These are phyloP conservation scores for Pholiota molesta DNA, from an alignment of 768 basidiomycete species.

Conservation along the genomic window DNA sequence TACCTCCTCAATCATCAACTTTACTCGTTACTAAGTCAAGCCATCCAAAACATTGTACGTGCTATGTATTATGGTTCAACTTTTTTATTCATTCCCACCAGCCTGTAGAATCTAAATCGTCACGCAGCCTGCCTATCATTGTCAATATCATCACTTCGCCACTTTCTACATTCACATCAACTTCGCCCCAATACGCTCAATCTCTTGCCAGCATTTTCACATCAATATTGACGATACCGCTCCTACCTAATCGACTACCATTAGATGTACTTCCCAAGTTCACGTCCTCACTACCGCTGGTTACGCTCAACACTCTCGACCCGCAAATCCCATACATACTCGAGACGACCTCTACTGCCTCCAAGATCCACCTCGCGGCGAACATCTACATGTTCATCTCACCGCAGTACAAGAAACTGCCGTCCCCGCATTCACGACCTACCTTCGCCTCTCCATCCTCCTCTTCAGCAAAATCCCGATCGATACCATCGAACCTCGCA, in stretches of 20 bases:
- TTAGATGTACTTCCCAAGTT: conserved; percentile 63
- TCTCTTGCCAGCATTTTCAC: conserved; percentile 47
- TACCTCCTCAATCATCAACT: conserved; percentile 53
- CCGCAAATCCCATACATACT: conserved; percentile 28
- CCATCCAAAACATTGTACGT: conserved; percentile 56
- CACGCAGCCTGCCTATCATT: conserved; percentile 50
- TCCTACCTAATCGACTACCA: conserved; percentile 78
- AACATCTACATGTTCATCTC: conserved; percentile 70
- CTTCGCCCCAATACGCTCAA: conserved; percentile 28
- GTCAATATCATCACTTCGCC: conserved; percentile 20
- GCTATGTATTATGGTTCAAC: not conserved
- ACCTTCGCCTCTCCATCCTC: conserved; percentile 53
- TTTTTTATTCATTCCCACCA: conserved; percentile 30
- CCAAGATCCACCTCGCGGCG: conserved; percentile 65
- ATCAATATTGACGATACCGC: conserved; percentile 69
- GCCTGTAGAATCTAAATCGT: no score
- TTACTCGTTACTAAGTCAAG: conserved; percentile 44
- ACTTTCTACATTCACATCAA: conserved; percentile 25
- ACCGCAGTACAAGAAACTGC: conserved; percentile 59
- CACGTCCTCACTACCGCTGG: conserved; percentile 63
- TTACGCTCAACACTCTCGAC: conserved; percentile 33
- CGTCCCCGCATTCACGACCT: conserved; percentile 49
- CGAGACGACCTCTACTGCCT: conserved; percentile 28
- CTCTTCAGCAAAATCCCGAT: conserved; percentile 58
- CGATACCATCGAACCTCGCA: conserved; percentile 36